Evolutionary conservation across 257 asterid genomes (phyloP), one percentile per base, ranked within the genome.

Genomic region (Asclepias syriaca): DNA sequence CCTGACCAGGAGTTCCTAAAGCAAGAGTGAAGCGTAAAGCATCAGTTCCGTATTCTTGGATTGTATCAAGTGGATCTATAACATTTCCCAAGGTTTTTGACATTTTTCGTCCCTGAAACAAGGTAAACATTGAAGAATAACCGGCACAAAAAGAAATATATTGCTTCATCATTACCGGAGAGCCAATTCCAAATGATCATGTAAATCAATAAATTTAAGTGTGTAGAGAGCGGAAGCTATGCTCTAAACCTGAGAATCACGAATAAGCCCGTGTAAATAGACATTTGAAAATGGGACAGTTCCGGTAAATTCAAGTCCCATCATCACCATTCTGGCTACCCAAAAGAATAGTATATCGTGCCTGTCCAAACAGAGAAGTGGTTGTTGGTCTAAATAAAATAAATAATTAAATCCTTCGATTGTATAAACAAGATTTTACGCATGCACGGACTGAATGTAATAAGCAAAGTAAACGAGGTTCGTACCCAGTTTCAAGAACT

Each of bases 251-350:
- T 94, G 97, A 79, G 96, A 84, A 80, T 94, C 99, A 49, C 99
- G 96, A 79, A 94, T 89, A 75, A 94, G 99, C 63, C 99, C 99
- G 57, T 94, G 99, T 74, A 94, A 88, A 86, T 91, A 91, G 77
- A 94, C 87, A 71, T 80, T 70, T 76, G 96, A 87, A 83, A 94
- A 94, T 61, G 97, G 99, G 72, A 89, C 89, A 54, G 84, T 84
- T 72, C 99, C 99, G 11, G 99, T 91, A 79, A 91, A 89, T 78
- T 89, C 99, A 74, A 94, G 83, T 77, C 99, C 99, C 96, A 94
- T 88, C 97, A 94, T 94, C 85, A 91, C 99, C 99, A 94, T 94
- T 79, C 97, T 88, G 81, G 99, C 99, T 80, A 94, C 99, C 99
- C 99, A 94, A 81, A 91, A 94, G 90, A 91, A 94, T 79, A 94